These are phyloP conservation scores for Sonneratia alba DNA, from an alignment of 345 rosid species.

Conservation along the genomic window DNA sequence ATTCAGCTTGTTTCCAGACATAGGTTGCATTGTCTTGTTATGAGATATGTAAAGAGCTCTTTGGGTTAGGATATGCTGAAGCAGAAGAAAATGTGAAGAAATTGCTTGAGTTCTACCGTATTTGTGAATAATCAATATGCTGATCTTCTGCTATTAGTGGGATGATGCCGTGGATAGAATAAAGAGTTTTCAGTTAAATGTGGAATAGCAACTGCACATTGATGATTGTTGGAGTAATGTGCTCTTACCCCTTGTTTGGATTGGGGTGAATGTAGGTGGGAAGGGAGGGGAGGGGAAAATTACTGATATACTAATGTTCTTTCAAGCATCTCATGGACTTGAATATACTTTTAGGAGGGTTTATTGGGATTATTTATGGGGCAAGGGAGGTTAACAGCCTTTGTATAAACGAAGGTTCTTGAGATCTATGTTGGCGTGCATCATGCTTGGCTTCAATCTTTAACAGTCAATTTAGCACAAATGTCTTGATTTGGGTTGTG, in stretches of 20 bases:
- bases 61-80: slow-evolving; percentile 24
- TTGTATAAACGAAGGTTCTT: neutral
- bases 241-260: too few species aligned
- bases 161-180: slow-evolving; percentile 47
- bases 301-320: too few species aligned
- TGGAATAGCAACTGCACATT: slow-evolving; percentile 24
- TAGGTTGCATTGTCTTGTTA: slow-evolving; percentile 38
- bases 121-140: slow-evolving; percentile 48
- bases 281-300: too few species aligned
- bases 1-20: slow-evolving; percentile 30
- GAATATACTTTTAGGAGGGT: too few species aligned
- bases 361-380: too few species aligned
- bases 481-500: neutral
- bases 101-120: slow-evolving; percentile 31
- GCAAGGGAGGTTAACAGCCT: too few species aligned
- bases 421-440: neutral
- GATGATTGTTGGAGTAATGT: too few species aligned
- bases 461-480: neutral
- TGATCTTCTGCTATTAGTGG: slow-evolving; percentile 53
- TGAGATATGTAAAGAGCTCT: slow-evolving; percentile 50
- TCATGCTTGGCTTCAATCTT: neutral
- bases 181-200: slow-evolving; percentile 56
- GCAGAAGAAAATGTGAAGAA: slow-evolving; percentile 13
- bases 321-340: too few species aligned
- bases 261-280: too few species aligned